These are phyloP conservation scores for Ramicandelaber brevisporus DNA, from an alignment of 192 early-diverging fungal genomes.

Conservation along the genomic window DNA sequence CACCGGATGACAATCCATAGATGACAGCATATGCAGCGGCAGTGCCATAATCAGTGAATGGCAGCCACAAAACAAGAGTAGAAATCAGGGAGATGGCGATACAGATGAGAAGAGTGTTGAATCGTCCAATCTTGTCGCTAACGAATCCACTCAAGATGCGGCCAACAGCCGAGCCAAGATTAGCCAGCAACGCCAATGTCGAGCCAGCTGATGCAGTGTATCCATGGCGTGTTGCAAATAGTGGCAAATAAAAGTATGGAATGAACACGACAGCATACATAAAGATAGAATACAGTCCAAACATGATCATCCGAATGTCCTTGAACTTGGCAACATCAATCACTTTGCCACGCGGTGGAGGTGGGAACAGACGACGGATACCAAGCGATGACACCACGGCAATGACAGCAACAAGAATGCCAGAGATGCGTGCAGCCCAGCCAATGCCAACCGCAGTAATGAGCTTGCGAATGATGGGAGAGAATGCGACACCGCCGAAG, in stretches of 20 bases:
- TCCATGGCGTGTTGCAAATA: constrained; percentile 9
- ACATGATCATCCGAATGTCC: constrained; percentile 8
- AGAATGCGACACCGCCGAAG: constrained; percentile 28
- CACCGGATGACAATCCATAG: constrained; percentile 27
- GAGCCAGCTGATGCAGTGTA: constrained; percentile 14
- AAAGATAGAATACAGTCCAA: constrained; percentile 11
- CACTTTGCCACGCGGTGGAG: constrained; percentile 4
- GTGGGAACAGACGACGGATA: constrained; percentile 10
- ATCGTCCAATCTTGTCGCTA: constrained; percentile 11
- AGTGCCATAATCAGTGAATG: constrained; percentile 14
- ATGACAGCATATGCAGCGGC: constrained; percentile 18
- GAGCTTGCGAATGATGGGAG: constrained; percentile 19
- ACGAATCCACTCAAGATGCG: constrained; percentile 7
- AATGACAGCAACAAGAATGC: constrained; percentile 18
- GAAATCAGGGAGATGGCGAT: constrained; percentile 4
- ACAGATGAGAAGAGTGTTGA: constrained; percentile 10
- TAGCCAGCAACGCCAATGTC: constrained; percentile 22
- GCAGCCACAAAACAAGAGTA: constrained; percentile 14
- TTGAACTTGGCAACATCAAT: constrained; percentile 12
- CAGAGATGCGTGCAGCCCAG: constrained; percentile 21
- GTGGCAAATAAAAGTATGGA: constrained; percentile 24
- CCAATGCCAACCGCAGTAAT: constrained; percentile 10
- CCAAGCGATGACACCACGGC: constrained; percentile 8
- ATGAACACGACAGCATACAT: constrained; percentile 23
- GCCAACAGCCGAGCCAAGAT: constrained; percentile 13